Conservation (phyloP, 345 rosid species). For the Geranium rotundifolium region DNA sequence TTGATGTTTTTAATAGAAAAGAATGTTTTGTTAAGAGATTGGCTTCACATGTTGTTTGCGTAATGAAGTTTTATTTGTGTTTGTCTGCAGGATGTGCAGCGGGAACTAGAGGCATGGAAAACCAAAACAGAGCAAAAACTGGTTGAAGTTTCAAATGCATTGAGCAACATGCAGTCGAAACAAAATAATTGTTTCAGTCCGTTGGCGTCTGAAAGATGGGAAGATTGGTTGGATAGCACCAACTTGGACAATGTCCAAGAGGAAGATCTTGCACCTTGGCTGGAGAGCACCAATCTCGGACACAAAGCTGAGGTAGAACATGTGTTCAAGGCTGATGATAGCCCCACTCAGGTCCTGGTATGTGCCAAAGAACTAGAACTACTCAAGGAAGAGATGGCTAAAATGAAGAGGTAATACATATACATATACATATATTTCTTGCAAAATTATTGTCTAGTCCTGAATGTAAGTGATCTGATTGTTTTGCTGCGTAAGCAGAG, state of each 20-base stretch:
- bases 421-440: no score
- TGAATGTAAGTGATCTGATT: background rate
- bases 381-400: constrained; percentile 14
- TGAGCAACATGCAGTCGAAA: constrained; percentile 52
- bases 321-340: constrained; percentile 29
- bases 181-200: constrained; percentile 37
- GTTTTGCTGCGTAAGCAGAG: constrained; percentile 32
- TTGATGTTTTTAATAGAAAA: background rate
- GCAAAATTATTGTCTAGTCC: background rate
- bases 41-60: no score
- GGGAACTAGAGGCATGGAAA: constrained; percentile 53
- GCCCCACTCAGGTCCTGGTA: constrained; percentile 25
- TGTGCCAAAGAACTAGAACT: constrained; percentile 17
- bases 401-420: constrained; percentile 20
- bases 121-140: constrained; percentile 46
- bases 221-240: constrained; percentile 59
- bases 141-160: constrained; percentile 50
- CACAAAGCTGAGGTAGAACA: constrained; percentile 24
- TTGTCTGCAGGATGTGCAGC: constrained; percentile 35
- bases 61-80: constrained; percentile 3
- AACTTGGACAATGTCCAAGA: constrained; percentile 51
- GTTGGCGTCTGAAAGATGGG: constrained; percentile 59
- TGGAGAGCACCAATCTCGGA: constrained; percentile 32
- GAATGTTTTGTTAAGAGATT: no score
- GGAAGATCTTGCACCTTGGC: constrained; percentile 49